Percentiles rank a stretch among this genome's conserved stretches.
phyloP scores from a whole-genome alignment of 768 basidiomycete genomes.

The Megacollybia marginata region DNA sequence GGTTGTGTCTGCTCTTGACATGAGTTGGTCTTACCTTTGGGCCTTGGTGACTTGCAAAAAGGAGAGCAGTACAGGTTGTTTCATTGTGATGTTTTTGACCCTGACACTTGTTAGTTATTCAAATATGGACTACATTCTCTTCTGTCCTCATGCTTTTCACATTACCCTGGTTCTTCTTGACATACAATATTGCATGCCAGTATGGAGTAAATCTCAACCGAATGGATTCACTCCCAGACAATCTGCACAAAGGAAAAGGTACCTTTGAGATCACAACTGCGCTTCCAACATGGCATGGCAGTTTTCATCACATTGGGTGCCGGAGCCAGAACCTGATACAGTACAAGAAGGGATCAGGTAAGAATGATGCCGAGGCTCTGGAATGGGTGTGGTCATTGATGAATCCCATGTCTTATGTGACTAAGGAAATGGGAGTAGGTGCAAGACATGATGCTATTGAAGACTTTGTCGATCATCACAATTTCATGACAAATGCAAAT shows the following conservation, averaged over 20 bases:
- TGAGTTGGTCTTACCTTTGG: conserved; percentile 8
- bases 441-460: conserved; percentile 20
- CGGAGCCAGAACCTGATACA: conserved; percentile 8
- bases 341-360: conserved; percentile 6
- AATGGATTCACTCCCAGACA: too few species aligned
- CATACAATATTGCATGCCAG: conserved; percentile 21
- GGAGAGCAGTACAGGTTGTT: conserved; percentile 10
- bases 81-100: background rate
- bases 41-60: conserved; percentile 15
- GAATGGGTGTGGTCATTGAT: conserved; percentile 15
- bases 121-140: conserved; percentile 18
- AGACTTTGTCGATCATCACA: conserved; percentile 13
- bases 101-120: conserved; percentile 7
- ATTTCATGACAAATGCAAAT: conserved; percentile 6
- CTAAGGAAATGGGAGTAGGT: conserved; percentile 23
- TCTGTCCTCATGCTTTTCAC: conserved; percentile 1
- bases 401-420: conserved; percentile 17
- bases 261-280: background rate
- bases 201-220: conserved; percentile 5
- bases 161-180: background rate
- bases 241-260: background rate
- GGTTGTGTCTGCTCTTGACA: conserved; percentile 9
- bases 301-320: conserved; percentile 11
- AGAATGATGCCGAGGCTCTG: conserved; percentile 8
- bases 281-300: conserved; percentile 12